A percentile compares a stretch with the other conserved stretches of the same genome.
phyloP scores from a whole-genome alignment of 805 yeast genomes.

The Wickerhamiella domercqiae region DNA sequence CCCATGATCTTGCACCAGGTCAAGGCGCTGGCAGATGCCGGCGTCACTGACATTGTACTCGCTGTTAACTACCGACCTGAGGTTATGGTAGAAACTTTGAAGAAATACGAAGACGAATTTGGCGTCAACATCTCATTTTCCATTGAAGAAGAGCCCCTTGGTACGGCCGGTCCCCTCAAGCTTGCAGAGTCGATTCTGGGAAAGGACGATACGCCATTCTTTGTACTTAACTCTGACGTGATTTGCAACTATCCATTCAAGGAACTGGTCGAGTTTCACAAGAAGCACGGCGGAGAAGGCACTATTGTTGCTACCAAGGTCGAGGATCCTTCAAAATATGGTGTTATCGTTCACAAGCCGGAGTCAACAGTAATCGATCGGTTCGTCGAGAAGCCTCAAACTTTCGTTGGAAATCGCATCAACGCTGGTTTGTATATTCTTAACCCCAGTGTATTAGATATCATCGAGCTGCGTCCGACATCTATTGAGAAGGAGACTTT shows the following conservation, averaged over 20 bases:
- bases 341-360: conserved; percentile 96
- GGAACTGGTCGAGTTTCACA: conserved; percentile 86
- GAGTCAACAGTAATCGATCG: conserved; percentile 93
- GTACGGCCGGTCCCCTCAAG: conserved; percentile 98
- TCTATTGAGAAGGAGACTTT: conserved; percentile 98
- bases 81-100: conserved; percentile 90
- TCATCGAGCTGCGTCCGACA: conserved; percentile 96
- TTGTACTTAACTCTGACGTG: conserved; percentile 94
- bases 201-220: conserved; percentile 93
- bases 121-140: conserved; percentile 93
- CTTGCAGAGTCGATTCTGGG: conserved; percentile 86
- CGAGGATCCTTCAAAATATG: conserved; percentile 98
- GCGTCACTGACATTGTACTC: conserved; percentile 94
- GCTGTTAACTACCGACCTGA: conserved; percentile 99
- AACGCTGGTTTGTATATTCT: conserved; percentile 97
- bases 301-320: conserved; percentile 99
- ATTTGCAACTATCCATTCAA: conserved; percentile 96
- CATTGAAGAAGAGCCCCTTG: conserved; percentile 98
- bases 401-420: conserved; percentile 98
- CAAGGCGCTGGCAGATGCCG: conserved; percentile 94
- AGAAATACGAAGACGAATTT: conserved; percentile 86
- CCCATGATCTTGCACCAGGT: conserved; percentile 99
- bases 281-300: conserved; percentile 92
- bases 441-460: conserved; percentile 93
- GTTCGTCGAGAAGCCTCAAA: conserved; percentile 98